These are phyloP conservation scores for Hypoxylon sp. DNA, from an alignment of 2,329 filamentous ascomycete species.

Conservation along the genomic window DNA sequence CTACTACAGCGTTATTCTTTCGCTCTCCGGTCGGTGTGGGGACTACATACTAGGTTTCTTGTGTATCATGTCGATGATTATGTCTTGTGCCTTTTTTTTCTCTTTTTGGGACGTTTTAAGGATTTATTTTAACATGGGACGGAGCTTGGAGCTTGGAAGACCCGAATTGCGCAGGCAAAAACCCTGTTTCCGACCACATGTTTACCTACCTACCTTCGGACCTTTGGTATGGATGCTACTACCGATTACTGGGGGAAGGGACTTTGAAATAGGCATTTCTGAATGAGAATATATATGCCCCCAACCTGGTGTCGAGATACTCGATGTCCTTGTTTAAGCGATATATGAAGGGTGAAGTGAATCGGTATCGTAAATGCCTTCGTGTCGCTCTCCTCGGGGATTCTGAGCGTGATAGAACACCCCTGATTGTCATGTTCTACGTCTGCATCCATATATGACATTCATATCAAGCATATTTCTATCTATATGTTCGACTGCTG, in stretches of 20 bases:
- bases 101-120: conserved; percentile 3
- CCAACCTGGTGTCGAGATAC: conserved; percentile 15
- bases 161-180: conserved; percentile 39
- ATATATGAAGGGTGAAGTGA: conserved; percentile 1
- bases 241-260: not conserved
- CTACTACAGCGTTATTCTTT: conserved; percentile 10
- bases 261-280: conserved; percentile 27
- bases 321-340: not conserved
- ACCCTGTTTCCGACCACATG: conserved; percentile 7
- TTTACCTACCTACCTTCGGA: too few relatives aligned
- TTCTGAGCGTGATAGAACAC: not conserved
- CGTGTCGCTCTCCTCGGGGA: not conserved
- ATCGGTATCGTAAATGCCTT: not conserved
- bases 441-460: not conserved
- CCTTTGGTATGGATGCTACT: too few relatives aligned
- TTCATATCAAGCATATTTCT: not conserved
- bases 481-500: not conserved
- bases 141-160: conserved; percentile 38
- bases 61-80: conserved; percentile 10
- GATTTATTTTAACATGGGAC: conserved; percentile 10
- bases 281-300: conserved; percentile 32
- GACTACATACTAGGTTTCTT: conserved; percentile 11
- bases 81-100: not conserved
- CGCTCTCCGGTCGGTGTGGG: not conserved
- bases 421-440: not conserved